These are phyloP conservation scores for Penicillium angulare DNA, from an alignment of 495 filamentous ascomycete species.

Conservation along the genomic window DNA sequence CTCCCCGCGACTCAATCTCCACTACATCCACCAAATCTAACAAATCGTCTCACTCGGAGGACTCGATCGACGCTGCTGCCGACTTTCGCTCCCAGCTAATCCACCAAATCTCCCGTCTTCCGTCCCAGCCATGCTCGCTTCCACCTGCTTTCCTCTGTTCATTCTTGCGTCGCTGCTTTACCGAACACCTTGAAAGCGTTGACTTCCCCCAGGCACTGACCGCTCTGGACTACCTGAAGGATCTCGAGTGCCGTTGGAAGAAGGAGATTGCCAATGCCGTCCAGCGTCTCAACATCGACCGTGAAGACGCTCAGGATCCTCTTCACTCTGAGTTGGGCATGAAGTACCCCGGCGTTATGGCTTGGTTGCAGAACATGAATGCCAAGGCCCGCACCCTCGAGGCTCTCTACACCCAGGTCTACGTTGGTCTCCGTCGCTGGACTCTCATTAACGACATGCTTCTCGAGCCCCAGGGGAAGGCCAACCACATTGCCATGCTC, in stretches of 20 bases:
- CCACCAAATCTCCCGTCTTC: conserved; percentile 60
- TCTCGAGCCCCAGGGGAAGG: conserved; percentile 61
- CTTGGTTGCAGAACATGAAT: conserved; percentile 55
- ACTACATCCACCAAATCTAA: too few relatives aligned
- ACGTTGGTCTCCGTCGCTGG: conserved; percentile 68
- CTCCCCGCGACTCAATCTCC: conserved; percentile 32
- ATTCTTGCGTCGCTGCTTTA: conserved; percentile 64
- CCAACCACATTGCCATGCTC: conserved; percentile 71
- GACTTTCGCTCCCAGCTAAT: conserved; percentile 63
- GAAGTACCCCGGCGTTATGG: conserved; percentile 49
- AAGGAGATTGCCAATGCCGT: conserved; percentile 54
- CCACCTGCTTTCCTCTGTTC: conserved; percentile 65
- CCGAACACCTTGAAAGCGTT: conserved; percentile 53
- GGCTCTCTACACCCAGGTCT: conserved; percentile 62
- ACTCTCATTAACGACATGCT: conserved; percentile 70
- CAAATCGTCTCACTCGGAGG: conserved; percentile 35
- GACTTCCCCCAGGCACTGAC: conserved; percentile 73
- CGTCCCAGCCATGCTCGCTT: conserved; percentile 63
- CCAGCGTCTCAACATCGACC: conserved; percentile 41
- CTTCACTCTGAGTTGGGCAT: conserved; percentile 36
- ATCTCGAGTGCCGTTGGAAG: conserved; percentile 63
- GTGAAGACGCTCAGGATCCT: conserved; percentile 34
- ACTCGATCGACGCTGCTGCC: conserved; percentile 44
- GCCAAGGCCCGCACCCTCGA: conserved; percentile 58
- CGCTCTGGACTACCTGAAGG: conserved; percentile 68